Evolutionary conservation across 768 basidiomycete species (phyloP).

Genomic region (Candolleomyces eurysporus): DNA sequence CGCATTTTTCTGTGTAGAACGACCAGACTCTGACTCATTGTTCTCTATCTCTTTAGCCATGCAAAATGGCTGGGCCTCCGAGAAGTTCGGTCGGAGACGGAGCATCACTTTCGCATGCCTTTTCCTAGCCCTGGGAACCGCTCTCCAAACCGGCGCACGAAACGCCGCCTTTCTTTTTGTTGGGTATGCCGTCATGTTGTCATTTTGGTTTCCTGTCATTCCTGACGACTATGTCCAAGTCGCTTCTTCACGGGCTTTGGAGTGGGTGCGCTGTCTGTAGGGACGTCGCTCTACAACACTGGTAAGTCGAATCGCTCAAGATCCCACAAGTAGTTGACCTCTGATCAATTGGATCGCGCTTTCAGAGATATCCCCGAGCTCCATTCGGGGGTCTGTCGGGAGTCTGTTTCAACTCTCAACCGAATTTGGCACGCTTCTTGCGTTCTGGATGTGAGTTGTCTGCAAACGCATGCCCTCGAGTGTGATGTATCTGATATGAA

Average conservation of each 20-base stretch:
- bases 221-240: background rate
- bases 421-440: background rate
- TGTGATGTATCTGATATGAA: background rate
- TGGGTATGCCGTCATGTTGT: background rate
- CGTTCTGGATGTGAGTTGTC: slow-evolving; percentile 2
- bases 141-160: slow-evolving; percentile 1
- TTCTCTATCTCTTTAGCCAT: background rate
- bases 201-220: background rate
- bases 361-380: slow-evolving; percentile 3
- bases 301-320: background rate
- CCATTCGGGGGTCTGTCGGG: background rate
- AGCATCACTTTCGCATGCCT: background rate
- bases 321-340: background rate
- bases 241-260: slow-evolving; percentile 4
- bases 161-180: slow-evolving; percentile 1
- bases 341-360: background rate
- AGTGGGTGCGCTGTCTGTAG: slow-evolving; percentile 2
- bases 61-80: slow-evolving; percentile 1
- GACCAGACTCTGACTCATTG: background rate
- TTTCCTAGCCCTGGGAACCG: background rate
- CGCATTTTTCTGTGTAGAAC: background rate
- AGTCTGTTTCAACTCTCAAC: slow-evolving; percentile 3
- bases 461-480: no score
- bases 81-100: background rate
- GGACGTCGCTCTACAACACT: background rate